Conservation (phyloP, 257 asterid genomes). For the Henckelia pumila region DNA sequence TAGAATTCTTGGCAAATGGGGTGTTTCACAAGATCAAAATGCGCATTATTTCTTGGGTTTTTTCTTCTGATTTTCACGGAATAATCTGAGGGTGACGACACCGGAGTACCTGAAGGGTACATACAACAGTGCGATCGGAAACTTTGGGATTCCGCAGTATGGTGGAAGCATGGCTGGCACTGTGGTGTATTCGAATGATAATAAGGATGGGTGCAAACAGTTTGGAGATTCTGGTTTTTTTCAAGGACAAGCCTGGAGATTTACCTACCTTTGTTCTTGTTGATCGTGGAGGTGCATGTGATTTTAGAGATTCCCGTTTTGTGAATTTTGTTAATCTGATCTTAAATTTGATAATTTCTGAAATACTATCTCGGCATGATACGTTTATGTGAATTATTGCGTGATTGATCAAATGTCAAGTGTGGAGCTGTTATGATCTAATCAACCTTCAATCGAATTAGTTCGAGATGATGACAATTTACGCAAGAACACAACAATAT, state of each 20-base stretch:
- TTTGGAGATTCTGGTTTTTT: constrained; percentile 65
- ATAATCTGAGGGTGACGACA: constrained; percentile 80
- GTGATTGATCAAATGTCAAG: too few species aligned
- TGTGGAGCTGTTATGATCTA: too few species aligned
- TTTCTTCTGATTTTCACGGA: constrained; percentile 45
- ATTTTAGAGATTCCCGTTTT: not conserved
- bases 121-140: constrained; percentile 83
- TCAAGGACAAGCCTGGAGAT: constrained; percentile 76
- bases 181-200: constrained; percentile 65
- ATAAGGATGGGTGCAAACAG: constrained; percentile 64
- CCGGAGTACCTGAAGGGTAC: constrained; percentile 77
- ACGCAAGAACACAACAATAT: too few species aligned
- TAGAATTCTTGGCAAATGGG: constrained; percentile 47
- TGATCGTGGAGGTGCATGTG: constrained; percentile 83
- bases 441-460: too few species aligned
- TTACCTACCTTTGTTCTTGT: constrained; percentile 77
- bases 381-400: not conserved
- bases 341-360: constrained; percentile 1
- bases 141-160: constrained; percentile 91
- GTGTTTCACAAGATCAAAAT: constrained; percentile 32
- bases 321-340: constrained; percentile 3
- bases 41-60: constrained; percentile 46
- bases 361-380: constrained; percentile 1
- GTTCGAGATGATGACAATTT: too few species aligned
- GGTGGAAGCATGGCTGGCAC: constrained; percentile 94